Evolutionary conservation across 306 rosid species (phyloP).

Genomic region (Geum urbanum): DNA sequence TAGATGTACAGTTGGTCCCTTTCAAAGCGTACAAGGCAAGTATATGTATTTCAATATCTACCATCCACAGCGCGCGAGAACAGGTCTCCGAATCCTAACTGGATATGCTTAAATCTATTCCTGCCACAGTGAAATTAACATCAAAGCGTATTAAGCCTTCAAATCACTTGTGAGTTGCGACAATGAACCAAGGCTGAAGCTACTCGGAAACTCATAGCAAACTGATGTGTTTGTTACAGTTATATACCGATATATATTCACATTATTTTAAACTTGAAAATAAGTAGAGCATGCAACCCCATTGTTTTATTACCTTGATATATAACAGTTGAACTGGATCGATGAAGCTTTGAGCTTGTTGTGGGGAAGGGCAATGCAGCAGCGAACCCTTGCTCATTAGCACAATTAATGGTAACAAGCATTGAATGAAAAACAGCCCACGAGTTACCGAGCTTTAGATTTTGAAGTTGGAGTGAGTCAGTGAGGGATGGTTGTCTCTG

Average conservation of each 20-base stretch:
- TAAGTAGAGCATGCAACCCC: neutral
- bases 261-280: neutral
- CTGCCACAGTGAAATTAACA: neutral
- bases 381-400: neutral
- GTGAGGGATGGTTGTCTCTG: neutral
- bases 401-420: neutral
- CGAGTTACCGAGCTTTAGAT: neutral
- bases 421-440: neutral
- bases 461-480: conserved; percentile 1
- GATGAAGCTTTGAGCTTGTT: neutral
- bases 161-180: neutral
- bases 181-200: neutral
- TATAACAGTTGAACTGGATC: neutral
- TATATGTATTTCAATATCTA: conserved; percentile 15
- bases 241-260: neutral
- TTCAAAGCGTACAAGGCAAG: conserved; percentile 58
- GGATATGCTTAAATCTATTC: neutral
- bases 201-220: neutral
- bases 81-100: neutral
- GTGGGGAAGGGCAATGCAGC: neutral
- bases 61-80: neutral
- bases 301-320: neutral
- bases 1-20: conserved; percentile 11
- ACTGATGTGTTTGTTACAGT: neutral
- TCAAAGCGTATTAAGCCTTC: neutral